Base-by-base conservation (phyloP, 73 alveolate genomes). In the Paraurostyla sp. region DNA sequence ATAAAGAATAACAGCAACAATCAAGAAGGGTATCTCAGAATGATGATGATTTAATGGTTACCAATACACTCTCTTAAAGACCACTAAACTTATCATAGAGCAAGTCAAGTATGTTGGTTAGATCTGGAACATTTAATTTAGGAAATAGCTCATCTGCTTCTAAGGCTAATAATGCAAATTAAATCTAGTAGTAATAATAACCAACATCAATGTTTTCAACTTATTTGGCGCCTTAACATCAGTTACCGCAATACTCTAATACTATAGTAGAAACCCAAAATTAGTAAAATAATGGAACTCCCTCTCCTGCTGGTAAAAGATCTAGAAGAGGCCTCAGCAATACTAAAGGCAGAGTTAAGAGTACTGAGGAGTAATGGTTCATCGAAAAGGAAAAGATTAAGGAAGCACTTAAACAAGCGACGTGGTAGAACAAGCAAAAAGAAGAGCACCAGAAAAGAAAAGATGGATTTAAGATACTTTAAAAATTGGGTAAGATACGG, bases 391-490 rank as follows among this genome's bases (percentile, higher is more conserved):
- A 1, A 16, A 33, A 40, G 20, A 35, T 65, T 35, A 65, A 65
- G 82, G 82, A 65, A 38, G 35, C 82, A 18, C 25, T 65, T 15
- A 3, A 16, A 38, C 7, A 36, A 6, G 35, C 82, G 9, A 65
- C 60, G 9, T n/a, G 16, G 20, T n/a, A 65, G 25, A 65, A 65
- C 38, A 40, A 33, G 1, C 20, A 65, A 38, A 18, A 11, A 7
- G 56, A 36, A 2, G 56, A 65, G 30, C 35, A 65, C 18, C 35
- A 65, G 46, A 65, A 65, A 40, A 18, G 41, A 4, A 33, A 36
- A 13, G 58, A 35, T 65, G 82, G 82, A 32, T 65, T 65, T 40
- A n/a, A 65, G 58, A 65, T 65, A 22, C 25, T 40, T 65, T 15
- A 38, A 33, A 38, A 32, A 22, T 9, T 6, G 35, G 7, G 82